Evolutionary conservation across 2,329 filamentous ascomycete species (phyloP).

Genomic region (Parafenestella ontariensis): DNA sequence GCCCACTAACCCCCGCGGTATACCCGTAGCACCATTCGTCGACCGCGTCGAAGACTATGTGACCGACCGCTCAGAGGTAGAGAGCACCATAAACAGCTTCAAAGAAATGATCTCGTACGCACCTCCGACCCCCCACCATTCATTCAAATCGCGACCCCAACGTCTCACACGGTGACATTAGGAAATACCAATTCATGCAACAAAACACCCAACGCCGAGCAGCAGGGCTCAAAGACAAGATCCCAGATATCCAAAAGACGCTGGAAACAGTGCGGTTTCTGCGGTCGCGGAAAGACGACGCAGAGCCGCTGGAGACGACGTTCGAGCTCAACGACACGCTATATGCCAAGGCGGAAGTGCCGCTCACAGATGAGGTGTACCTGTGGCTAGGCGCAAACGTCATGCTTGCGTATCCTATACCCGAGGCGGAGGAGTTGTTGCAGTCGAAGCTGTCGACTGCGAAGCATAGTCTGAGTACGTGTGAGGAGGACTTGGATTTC

Average conservation of each 20-base stretch:
- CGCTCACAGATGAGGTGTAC: constrained; percentile 88
- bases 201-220: constrained; percentile 86
- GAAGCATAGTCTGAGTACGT: constrained; percentile 80
- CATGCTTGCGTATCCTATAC: constrained; percentile 93
- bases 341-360: constrained; percentile 84
- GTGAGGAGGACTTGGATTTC: constrained; percentile 96
- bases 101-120: constrained; percentile 91
- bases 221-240: constrained; percentile 86
- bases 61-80: constrained; percentile 77
- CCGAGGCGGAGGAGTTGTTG: constrained; percentile 83
- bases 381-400: constrained; percentile 99
- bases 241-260: constrained; percentile 96
- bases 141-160: background rate
- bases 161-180: constrained; percentile 49
- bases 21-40: constrained; percentile 73
- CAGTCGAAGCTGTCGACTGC: constrained; percentile 79
- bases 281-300: constrained; percentile 72
- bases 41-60: constrained; percentile 91
- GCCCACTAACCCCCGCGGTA: constrained; percentile 79
- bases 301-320: constrained; percentile 82
- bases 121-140: too few relatives aligned
- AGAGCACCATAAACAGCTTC: constrained; percentile 80
- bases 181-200: constrained; percentile 99
- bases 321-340: constrained; percentile 98
- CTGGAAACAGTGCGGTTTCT: constrained; percentile 89